Evolutionary conservation across 441 rosid genomes (phyloP).

Genomic region (Pelargonium myrrhifolium): DNA sequence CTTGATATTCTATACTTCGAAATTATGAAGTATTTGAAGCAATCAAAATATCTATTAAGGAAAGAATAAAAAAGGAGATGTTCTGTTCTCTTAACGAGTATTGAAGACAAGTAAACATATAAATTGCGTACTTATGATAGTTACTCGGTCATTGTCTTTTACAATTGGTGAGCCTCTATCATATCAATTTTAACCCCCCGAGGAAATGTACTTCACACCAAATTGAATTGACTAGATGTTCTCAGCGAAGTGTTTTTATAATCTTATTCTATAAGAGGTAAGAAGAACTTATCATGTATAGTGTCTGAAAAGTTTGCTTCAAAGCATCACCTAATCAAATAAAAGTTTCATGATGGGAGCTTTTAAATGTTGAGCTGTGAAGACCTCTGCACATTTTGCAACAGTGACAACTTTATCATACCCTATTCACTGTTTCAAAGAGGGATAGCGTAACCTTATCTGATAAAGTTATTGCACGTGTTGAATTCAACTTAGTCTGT

Average conservation of each 20-base stretch:
- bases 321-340: background rate
- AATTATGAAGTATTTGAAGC: background rate
- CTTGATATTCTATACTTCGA: slow-evolving; percentile 2
- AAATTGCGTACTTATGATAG: background rate
- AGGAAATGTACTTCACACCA: slow-evolving; percentile 23
- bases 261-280: slow-evolving; percentile 14
- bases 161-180: slow-evolving; percentile 19
- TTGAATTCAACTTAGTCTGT: too few relatives aligned
- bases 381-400: background rate
- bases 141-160: too few relatives aligned
- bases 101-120: background rate
- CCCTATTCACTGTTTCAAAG: background rate
- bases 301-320: background rate
- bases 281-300: slow-evolving; percentile 13
- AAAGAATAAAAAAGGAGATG: too few relatives aligned
- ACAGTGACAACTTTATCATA: background rate
- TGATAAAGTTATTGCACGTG: background rate
- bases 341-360: background rate
- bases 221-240: slow-evolving; percentile 21
- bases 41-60: background rate
- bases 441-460: background rate
- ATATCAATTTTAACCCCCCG: too few relatives aligned
- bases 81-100: background rate
- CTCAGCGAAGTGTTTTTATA: too few relatives aligned
- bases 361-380: background rate